Conservation (phyloP, 2,329 filamentous ascomycete genomes). For the Cyanodermella asteris region DNA sequence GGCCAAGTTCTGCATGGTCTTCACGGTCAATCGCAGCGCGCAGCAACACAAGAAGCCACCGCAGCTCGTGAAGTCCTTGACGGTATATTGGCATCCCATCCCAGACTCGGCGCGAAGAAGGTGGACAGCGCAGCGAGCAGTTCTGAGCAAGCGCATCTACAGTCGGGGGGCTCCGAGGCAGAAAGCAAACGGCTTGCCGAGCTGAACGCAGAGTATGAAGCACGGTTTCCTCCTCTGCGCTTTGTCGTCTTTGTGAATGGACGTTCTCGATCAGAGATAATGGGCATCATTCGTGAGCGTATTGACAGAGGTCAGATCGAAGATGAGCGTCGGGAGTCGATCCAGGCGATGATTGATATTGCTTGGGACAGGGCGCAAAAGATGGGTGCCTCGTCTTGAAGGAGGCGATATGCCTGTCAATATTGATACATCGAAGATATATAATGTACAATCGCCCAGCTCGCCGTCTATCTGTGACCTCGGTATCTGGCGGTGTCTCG, state of each 20-base stretch:
- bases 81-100: conserved; percentile 58
- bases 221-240: conserved; percentile 55
- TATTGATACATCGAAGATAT: too few species aligned
- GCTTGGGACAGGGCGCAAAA: conserved; percentile 58
- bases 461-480: too few species aligned
- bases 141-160: conserved; percentile 62
- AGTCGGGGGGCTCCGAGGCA: conserved; percentile 26
- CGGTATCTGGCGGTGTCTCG: conserved; percentile 19
- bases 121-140: conserved; percentile 62
- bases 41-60: too few species aligned
- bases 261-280: conserved; percentile 47
- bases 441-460: too few species aligned
- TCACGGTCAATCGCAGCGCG: too few species aligned
- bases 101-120: conserved; percentile 59
- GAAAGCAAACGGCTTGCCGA: conserved; percentile 27
- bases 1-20: too few species aligned
- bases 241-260: conserved; percentile 91
- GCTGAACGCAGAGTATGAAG: conserved; percentile 62
- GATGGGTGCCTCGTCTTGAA: too few species aligned
- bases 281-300: conserved; percentile 58
- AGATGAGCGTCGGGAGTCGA: conserved; percentile 48
- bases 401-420: too few species aligned
- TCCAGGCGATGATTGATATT: conserved; percentile 84
- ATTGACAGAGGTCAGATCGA: conserved; percentile 46
- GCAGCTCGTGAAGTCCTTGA: too few species aligned